phyloP scores from a whole-genome alignment of 805 yeast genomes.

The Wickerhamiella musiphila region DNA sequence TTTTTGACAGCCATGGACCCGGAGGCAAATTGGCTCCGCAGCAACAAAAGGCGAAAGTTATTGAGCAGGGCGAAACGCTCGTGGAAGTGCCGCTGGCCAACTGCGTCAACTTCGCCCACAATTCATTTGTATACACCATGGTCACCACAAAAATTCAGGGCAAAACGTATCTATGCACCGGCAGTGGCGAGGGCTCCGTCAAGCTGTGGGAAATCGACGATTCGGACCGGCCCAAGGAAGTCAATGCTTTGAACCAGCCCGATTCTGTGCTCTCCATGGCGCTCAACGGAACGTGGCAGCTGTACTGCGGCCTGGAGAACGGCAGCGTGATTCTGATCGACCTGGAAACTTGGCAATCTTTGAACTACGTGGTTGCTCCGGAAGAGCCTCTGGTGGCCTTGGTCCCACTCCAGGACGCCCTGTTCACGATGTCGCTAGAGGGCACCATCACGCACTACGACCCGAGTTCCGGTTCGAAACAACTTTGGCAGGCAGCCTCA shows the following conservation, averaged over 20 bases:
- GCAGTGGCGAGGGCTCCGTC: conserved; percentile 86
- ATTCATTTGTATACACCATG: conserved; percentile 75
- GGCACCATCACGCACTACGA: conserved; percentile 35
- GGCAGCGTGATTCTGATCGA: conserved; percentile 79
- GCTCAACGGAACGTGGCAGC: conserved; percentile 36
- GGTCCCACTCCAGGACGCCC: conserved; percentile 35
- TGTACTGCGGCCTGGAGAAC: conserved; percentile 67
- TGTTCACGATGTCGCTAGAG: conserved; percentile 41
- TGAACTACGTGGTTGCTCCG: conserved; percentile 16
- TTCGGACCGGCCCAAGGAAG: conserved; percentile 6
- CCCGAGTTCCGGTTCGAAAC: conserved; percentile 29
- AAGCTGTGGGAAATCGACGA: conserved; percentile 51
- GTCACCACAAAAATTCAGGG: conserved; percentile 18
- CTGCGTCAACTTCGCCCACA: conserved; percentile 68
- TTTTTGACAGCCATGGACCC: conserved; percentile 82
- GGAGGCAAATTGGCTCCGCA: conserved; percentile 35
- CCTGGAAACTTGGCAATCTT: conserved; percentile 57
- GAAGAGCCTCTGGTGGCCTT: conserved; percentile 36
- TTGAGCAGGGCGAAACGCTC: conserved; percentile 7
- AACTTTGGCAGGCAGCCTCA: conserved; percentile 12
- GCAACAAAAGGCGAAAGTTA: conserved; percentile 9
- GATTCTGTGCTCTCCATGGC: conserved; percentile 53
- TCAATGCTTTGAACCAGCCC: conserved; percentile 9
- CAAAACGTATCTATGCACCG: conserved; percentile 34
- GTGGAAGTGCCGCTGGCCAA: conserved; percentile 46